A percentile compares a stretch with the other conserved stretches of the same genome.
These are phyloP conservation scores for Rhododendron mucronatum DNA, from an alignment of 148 eudicot genomes.

Conservation along the genomic window DNA sequence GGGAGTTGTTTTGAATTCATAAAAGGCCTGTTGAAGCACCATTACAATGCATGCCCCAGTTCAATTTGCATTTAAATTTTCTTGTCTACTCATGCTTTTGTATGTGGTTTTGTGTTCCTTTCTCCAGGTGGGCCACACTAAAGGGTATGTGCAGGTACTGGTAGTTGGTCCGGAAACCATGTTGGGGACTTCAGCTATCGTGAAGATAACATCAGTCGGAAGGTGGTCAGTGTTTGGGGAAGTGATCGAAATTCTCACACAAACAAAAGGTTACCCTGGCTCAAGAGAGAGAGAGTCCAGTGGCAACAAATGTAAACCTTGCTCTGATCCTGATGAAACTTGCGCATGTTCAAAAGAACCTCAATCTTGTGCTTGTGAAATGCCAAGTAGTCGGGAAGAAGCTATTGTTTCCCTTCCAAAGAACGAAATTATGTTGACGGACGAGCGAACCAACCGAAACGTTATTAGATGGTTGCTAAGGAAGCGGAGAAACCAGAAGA, in stretches of 20 bases:
- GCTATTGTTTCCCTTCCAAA: slow-evolving; percentile 1
- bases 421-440: slow-evolving; percentile 6
- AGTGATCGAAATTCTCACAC: slow-evolving; percentile 50
- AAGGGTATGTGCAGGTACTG: slow-evolving; percentile 88
- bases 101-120: background rate
- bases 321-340: slow-evolving; percentile 31
- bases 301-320: slow-evolving; percentile 32
- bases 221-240: slow-evolving; percentile 98
- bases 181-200: slow-evolving; percentile 76
- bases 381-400: slow-evolving; percentile 15
- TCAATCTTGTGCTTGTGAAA: slow-evolving; percentile 48
- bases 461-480: slow-evolving; percentile 34
- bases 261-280: slow-evolving; percentile 14
- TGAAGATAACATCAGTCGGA: slow-evolving; percentile 76
- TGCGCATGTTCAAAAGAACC: slow-evolving; percentile 55
- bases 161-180: slow-evolving; percentile 64
- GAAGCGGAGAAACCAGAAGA: slow-evolving; percentile 31
- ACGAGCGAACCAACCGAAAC: slow-evolving; percentile 20
- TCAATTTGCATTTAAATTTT: background rate
- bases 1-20: background rate
- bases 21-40: background rate
- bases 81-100: background rate
- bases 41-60: background rate
- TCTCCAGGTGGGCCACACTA: slow-evolving; percentile 87
- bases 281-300: slow-evolving; percentile 14